Evolutionary conservation across 352 stramenopile genomes (phyloP), one percentile per base, ranked within the genome.

Genomic region (Phytophthora aleatoria): DNA sequence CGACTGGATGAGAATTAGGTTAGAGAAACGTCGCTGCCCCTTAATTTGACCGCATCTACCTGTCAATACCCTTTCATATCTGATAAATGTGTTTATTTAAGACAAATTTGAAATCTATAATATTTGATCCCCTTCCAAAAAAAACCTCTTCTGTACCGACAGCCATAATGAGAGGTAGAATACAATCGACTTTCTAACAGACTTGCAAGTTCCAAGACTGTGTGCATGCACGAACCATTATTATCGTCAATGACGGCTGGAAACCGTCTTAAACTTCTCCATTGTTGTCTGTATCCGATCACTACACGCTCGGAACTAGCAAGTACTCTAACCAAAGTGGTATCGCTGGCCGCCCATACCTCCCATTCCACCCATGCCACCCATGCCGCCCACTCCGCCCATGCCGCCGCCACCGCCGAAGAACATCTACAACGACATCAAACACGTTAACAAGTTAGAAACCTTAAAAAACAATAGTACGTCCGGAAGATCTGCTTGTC

Each of bases 261-360:
- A 9, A 57, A 59, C 61, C 51, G 54, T 52, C 47, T 68, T 71
- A 66, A 67, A 64, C 57, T 59, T 69, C 28, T 52, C 36, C 57
- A 69, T 49, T 59, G 31, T 49, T 56, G 59, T 67, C 51, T 73
- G 66, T 51, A 71, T 61, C 48, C 53, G 41, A 75, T 57, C 57
- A 69, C 42, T 68, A 75, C 57, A 63, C 47, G 62, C 64, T 62
- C 50, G 31, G 26, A 65, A 43, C 49, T 56, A 48, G 53, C 51
- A 60, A 49, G 16, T 69, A 57, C 30, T 65, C 74, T 89, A 93
- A 62, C 84, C 82, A 62, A 93, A 93, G 68, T 93, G 84, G 82
- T 90, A 93, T 74, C 84, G 79, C 64, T 90, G 79, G 53, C 83
- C 83, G 30, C 77, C 74, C 69, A 81, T 81, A 12, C 77, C 77